Base-by-base conservation (phyloP, 441 rosid genomes). In the Geranium incanum region DNA sequence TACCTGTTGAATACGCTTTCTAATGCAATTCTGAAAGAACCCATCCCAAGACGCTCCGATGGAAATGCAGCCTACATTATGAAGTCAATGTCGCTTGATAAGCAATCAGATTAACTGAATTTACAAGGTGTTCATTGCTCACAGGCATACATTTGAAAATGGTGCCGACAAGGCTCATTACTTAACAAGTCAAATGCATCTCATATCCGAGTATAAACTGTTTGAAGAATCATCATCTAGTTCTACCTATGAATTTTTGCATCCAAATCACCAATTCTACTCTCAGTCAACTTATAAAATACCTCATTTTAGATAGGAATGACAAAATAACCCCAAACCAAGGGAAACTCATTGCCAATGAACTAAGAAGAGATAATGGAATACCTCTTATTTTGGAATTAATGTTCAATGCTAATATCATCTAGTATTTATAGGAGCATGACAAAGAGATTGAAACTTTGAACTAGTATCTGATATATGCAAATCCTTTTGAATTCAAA, bases 21-120 rank as follows among this genome's bases (percentile, higher is more conserved):
- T 41, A 86, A 55, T 39, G 89, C 87, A 73, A 82, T 86, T 75
- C 88, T 81, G 70, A 86, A 86, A 69, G 92, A 86, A 39, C 92
- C 88, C 77, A 83, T 71, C 70, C 88, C 84, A 15, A 87, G 84
- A 41, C 83, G 86, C 70, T 81, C 57, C 1, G 85, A 68, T 0
- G 86, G 76, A 75, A 84, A 87, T 50, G 89, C 82, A 72, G 87
- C 87, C 85, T 87, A 78, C 52, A 71, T 43, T 21, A 63, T 37
- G 36, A 15, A 37, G 50, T 57, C 63, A 41, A 41, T 13, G n/a
- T 9, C n/a, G 3, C 11, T 13, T 9, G 57, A 12, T 48, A 48
- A 48, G n/a, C 57, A 48, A 48, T 1, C 57, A 48, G 15, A 48
- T 48, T 48, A 13, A 48, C 57, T 48, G n/a, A 48, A 48, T 48